Conservation (phyloP, 192 early-diverging fungal genomes). For the Coemansia sp. region DNA sequence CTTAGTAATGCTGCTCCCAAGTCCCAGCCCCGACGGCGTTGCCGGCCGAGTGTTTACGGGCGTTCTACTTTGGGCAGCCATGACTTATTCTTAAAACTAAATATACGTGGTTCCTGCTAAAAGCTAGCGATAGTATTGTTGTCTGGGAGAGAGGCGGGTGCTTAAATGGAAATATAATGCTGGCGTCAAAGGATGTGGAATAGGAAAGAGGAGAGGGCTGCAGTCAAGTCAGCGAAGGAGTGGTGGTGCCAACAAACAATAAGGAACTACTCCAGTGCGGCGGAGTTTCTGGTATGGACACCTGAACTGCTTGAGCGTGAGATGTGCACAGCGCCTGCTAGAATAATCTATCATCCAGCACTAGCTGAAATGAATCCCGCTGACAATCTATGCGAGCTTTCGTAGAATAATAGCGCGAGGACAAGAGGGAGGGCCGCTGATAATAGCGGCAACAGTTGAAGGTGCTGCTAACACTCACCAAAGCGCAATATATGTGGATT, state of each 20-base stretch:
- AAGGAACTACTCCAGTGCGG: background rate
- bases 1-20: constrained; percentile 17
- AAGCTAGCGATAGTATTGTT: background rate
- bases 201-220: background rate
- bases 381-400: background rate
- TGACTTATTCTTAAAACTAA: background rate
- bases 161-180: constrained; percentile 8
- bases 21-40: constrained; percentile 28
- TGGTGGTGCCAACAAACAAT: background rate
- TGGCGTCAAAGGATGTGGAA: background rate
- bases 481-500: background rate
- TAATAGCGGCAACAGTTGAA: background rate
- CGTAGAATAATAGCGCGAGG: background rate
- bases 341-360: background rate
- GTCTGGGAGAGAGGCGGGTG: background rate
- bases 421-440: background rate
- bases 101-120: background rate
- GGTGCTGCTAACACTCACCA: background rate
- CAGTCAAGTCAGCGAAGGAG: background rate
- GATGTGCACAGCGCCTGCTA: background rate
- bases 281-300: background rate
- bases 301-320: background rate
- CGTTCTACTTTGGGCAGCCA: constrained; percentile 27
- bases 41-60: constrained; percentile 19
- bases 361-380: background rate